Conservation (phyloP, 805 yeast species). For the Wickerhamomyces pijperi region DNA sequence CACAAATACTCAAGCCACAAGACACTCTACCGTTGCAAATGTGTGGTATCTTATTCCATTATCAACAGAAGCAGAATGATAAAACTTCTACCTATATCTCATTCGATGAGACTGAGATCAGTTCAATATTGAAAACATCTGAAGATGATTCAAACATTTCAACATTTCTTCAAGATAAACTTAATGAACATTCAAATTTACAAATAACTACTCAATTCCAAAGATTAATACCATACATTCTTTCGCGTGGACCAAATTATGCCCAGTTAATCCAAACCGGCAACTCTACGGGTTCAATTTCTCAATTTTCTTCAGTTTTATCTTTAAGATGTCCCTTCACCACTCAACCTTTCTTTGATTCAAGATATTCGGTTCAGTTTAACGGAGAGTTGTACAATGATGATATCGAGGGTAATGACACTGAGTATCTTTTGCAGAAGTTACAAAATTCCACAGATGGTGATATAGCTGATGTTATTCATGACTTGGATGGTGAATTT, state of each 20-base stretch:
- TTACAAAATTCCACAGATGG: constrained; percentile 18
- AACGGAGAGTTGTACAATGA: constrained; percentile 83
- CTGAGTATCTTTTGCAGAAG: constrained; percentile 35
- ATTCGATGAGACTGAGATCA: not conserved
- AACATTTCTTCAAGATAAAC: too few relatives aligned
- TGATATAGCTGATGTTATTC: constrained; percentile 29
- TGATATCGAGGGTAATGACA: constrained; percentile 53
- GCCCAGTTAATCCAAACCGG: too few relatives aligned
- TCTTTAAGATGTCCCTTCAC: constrained; percentile 74
- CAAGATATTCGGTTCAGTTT: constrained; percentile 49
- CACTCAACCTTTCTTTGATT: constrained; percentile 48
- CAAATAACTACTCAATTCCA: too few relatives aligned
- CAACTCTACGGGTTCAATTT: constrained; percentile 18
- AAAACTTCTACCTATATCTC: not conserved
- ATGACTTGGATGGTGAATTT: constrained; percentile 66
- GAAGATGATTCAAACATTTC: too few relatives aligned
- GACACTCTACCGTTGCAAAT: too few relatives aligned
- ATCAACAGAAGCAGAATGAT: not conserved
- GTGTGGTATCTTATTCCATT: constrained; percentile 48
- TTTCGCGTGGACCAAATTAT: constrained; percentile 59
- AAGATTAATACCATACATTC: too few relatives aligned
- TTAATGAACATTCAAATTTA: too few relatives aligned
- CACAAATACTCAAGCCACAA: too few relatives aligned
- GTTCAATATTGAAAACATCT: too few relatives aligned
- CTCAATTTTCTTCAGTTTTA: constrained; percentile 46